phyloP scores from a whole-genome alignment of 2,329 filamentous ascomycete species.

The Epichloe elymi region DNA sequence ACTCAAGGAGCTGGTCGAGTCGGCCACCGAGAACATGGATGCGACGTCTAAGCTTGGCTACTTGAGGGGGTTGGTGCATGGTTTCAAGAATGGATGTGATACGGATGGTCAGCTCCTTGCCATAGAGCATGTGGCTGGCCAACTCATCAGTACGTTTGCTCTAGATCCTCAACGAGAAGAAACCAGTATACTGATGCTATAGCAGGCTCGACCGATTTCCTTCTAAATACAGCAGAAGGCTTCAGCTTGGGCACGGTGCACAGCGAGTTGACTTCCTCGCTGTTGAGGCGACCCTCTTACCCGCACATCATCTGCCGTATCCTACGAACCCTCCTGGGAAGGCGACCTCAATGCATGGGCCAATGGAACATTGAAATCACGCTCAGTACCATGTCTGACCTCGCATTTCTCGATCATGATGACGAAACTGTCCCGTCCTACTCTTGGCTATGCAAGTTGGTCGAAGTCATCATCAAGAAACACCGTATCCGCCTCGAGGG shows the following conservation, averaged over 20 bases:
- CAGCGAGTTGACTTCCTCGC: slow-evolving; percentile 24
- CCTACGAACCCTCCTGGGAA: slow-evolving; percentile 34
- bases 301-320: slow-evolving; percentile 28
- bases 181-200: slow-evolving; percentile 7
- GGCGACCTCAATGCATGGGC: slow-evolving; percentile 34
- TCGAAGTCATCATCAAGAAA: slow-evolving; percentile 43
- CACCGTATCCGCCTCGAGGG: slow-evolving; percentile 49
- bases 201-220: slow-evolving; percentile 18
- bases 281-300: slow-evolving; percentile 20
- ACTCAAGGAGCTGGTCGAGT: slow-evolving; percentile 18
- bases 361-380: slow-evolving; percentile 47
- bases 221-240: slow-evolving; percentile 11
- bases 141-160: slow-evolving; percentile 23
- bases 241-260: slow-evolving; percentile 30
- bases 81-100: slow-evolving; percentile 17
- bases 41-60: slow-evolving; percentile 23
- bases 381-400: slow-evolving; percentile 29
- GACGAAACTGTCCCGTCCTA: slow-evolving; percentile 25
- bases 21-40: slow-evolving; percentile 21
- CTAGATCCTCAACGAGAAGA: neutral
- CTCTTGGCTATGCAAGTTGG: slow-evolving; percentile 36
- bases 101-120: slow-evolving; percentile 30
- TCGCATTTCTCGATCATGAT: slow-evolving; percentile 15
- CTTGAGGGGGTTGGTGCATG: slow-evolving; percentile 23
- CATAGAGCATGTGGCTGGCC: slow-evolving; percentile 27